Evolutionary conservation across 1,284 basidiomycete genomes (phyloP).

Genomic region (Leccinum fallax): DNA sequence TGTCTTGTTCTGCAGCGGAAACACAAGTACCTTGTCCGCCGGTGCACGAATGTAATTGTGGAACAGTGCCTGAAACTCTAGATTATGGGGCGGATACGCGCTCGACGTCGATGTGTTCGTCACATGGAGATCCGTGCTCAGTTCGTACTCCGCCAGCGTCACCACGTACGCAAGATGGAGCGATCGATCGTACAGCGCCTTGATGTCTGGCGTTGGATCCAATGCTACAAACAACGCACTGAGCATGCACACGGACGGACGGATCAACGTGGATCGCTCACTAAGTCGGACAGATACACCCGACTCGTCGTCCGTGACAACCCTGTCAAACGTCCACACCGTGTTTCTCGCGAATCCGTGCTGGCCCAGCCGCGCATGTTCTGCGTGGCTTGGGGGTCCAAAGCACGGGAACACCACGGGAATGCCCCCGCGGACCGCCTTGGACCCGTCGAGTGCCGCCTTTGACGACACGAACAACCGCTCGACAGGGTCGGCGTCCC

Average conservation of each 20-base stretch:
- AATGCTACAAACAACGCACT: conserved; percentile 47
- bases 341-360: conserved; percentile 86
- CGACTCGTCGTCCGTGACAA: conserved; percentile 69
- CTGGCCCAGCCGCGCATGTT: conserved; percentile 73
- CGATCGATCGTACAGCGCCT: conserved; percentile 55
- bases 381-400: conserved; percentile 71
- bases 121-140: conserved; percentile 81
- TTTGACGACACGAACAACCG: conserved; percentile 79
- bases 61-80: conserved; percentile 86
- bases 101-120: conserved; percentile 60
- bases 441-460: conserved; percentile 72
- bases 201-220: conserved; percentile 60
- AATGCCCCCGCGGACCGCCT: conserved; percentile 81
- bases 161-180: conserved; percentile 80
- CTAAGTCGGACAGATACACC: conserved; percentile 75
- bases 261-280: conserved; percentile 40
- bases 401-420: conserved; percentile 87
- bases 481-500: conserved; percentile 51
- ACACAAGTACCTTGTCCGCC: conserved; percentile 56
- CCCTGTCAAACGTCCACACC: conserved; percentile 66
- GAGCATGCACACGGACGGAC: conserved; percentile 1
- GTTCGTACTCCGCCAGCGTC: conserved; percentile 71
- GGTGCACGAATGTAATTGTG: conserved; percentile 85
- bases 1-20: conserved; percentile 57
- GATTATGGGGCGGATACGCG: conserved; percentile 38